A percentile compares a stretch with the other conserved stretches of the same genome.
phyloP scores from a whole-genome alignment of 148 eudicot genomes.

The Chenopodium formosanum region DNA sequence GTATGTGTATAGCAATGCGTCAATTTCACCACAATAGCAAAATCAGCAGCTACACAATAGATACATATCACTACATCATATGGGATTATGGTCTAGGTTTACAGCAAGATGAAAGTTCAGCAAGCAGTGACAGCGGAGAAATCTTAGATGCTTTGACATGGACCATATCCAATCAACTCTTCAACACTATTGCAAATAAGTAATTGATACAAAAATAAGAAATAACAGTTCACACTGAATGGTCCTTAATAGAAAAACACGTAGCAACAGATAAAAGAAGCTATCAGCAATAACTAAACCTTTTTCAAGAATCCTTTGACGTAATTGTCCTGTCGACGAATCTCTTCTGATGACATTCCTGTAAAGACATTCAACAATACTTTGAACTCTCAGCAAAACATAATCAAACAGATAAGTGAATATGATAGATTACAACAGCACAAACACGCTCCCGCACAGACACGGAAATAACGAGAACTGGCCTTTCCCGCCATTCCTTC shows the following conservation, averaged over 20 bases:
- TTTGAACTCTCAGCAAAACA: not conserved
- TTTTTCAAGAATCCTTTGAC: slow-evolving; percentile 30
- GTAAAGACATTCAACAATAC: slow-evolving; percentile 13
- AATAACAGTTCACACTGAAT: not conserved
- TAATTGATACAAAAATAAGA: not conserved
- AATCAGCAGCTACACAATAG: too few species aligned
- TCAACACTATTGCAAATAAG: not conserved
- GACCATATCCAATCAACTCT: not conserved
- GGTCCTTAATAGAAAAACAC: not conserved
- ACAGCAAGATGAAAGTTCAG: too few species aligned
- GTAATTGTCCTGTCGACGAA: slow-evolving; percentile 31
- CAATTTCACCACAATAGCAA: too few species aligned
- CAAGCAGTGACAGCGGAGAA: too few species aligned
- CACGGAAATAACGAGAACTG: not conserved
- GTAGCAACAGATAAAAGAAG: not conserved
- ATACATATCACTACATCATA: too few species aligned
- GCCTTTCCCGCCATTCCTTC: not conserved
- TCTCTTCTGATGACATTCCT: slow-evolving; percentile 36
- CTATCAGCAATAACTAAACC: slow-evolving; percentile 16
- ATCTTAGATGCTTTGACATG: not conserved
- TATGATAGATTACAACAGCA: not conserved
- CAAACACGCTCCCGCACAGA: not conserved
- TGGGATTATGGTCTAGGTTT: too few species aligned
- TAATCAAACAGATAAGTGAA: not conserved
- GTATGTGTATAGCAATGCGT: too few species aligned